These are phyloP conservation scores for Lactarius trivialis DNA, from an alignment of 768 basidiomycete genomes.

Conservation along the genomic window DNA sequence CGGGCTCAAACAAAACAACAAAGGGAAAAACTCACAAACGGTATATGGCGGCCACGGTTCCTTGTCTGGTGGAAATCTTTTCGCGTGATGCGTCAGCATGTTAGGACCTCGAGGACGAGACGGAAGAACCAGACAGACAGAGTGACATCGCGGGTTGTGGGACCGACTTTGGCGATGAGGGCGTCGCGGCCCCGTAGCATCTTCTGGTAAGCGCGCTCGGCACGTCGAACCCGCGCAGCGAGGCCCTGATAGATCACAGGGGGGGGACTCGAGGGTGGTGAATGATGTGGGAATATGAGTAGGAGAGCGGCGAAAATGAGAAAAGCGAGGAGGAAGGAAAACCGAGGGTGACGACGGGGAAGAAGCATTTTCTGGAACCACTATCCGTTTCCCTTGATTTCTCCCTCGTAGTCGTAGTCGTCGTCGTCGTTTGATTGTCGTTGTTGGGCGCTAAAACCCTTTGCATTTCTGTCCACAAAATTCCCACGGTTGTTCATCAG, in stretches of 20 bases:
- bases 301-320: constrained; percentile 18
- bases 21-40: constrained; percentile 16
- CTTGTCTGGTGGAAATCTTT: constrained; percentile 22
- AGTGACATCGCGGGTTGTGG: constrained; percentile 9
- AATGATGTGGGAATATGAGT: constrained; percentile 7
- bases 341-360: constrained; percentile 21
- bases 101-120: neutral
- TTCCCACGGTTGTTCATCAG: too few species aligned
- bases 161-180: constrained; percentile 21
- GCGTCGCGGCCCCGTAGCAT: constrained; percentile 15
- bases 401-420: too few species aligned
- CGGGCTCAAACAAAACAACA: neutral
- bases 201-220: constrained; percentile 21
- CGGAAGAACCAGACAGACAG: constrained; percentile 4
- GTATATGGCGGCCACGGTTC: constrained; percentile 24
- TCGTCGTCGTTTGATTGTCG: too few species aligned
- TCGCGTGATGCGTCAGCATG: neutral
- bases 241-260: neutral
- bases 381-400: neutral
- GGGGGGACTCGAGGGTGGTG: neutral
- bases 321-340: constrained; percentile 17
- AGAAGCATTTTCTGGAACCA: constrained; percentile 8
- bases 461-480: too few species aligned
- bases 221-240: constrained; percentile 9
- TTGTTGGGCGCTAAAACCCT: too few species aligned